Percentiles rank a stretch among this genome's conserved stretches.
Conservation (phyloP, 495 filamentous ascomycete species). For the Trichoderma parareesei region DNA sequence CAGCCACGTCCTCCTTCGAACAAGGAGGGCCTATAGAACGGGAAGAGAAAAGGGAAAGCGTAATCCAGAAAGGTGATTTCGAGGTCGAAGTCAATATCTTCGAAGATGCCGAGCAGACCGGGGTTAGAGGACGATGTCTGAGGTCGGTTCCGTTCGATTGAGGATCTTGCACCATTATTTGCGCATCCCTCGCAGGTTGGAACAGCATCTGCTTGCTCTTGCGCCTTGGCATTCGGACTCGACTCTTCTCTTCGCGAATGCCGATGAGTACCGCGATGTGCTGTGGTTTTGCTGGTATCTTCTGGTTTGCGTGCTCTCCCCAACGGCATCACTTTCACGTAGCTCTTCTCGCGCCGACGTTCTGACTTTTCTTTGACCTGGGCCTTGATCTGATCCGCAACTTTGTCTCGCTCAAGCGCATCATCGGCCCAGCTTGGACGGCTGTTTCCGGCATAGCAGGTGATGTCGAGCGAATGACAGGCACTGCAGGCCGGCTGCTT, state of each 20-base stretch:
- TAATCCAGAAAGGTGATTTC: slow-evolving; percentile 45
- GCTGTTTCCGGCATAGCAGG: slow-evolving; percentile 36
- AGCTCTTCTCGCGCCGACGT: slow-evolving; percentile 29
- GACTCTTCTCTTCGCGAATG: neutral
- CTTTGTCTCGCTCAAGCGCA: slow-evolving; percentile 36
- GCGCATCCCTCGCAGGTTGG: neutral
- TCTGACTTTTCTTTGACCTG: slow-evolving; percentile 41
- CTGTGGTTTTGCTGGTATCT: neutral
- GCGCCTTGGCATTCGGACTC: neutral
- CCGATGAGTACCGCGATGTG: neutral
- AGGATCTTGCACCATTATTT: neutral
- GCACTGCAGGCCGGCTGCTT: slow-evolving; percentile 35
- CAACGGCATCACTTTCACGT: neutral
- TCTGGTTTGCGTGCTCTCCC: neutral
- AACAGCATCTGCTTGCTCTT: neutral
- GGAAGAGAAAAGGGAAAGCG: slow-evolving; percentile 45
- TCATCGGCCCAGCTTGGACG: slow-evolving; percentile 53
- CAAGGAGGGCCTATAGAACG: slow-evolving; percentile 43
- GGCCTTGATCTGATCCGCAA: slow-evolving; percentile 38
- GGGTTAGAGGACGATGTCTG: neutral
- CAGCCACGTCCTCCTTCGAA: slow-evolving; percentile 41
- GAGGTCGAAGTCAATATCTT: slow-evolving; percentile 19
- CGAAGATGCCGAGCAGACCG: neutral
- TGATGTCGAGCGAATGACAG: slow-evolving; percentile 38
- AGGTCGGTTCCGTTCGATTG: neutral